Evolutionary conservation across 2,329 filamentous ascomycete species (phyloP), one percentile per base, ranked within the genome.

Genomic region (Aspergillus bombycis): DNA sequence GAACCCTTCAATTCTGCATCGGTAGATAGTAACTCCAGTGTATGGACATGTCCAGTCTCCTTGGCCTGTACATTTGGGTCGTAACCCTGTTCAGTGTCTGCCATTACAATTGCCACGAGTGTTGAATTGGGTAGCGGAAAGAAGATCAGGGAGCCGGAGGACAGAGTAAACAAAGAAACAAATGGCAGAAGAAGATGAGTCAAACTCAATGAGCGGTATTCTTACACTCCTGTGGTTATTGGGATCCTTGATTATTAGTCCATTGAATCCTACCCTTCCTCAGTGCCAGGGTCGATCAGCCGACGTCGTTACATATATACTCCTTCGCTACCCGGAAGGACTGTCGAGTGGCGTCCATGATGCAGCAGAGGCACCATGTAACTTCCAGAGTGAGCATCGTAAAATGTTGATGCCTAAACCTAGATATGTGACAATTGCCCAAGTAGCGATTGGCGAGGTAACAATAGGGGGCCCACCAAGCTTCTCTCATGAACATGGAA

Each of bases 381-480:
- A 10, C 14, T 38, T 28, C 2, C 34, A 30, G 30, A 62, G 10
- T 21, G 5, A 58, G 26, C 41, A 38, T 30, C n/a, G 23, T 41
- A 28, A 21, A 62, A 62, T 58, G 41, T 55, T 32, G 58, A 55
- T 55, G 58, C 58, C 58, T 60, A 45, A 21, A 36, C 23, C 23
- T 9, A 46, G 28, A 43, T 28, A 38, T 28, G 43, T 34, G 26
- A 32, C 26, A 58, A 52, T 58, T 57, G 32, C 30, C 43, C 54
- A 58, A 52, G 34, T n/a, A 52, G 34, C 21, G 38, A 28, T 52
- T 21, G 52, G 52, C 11, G 10, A 54, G 36, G 19, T 23, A n/a
- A 16, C n/a, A 32, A 53, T 43, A 34, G 60, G 30, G 46, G 32
- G 26, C 41, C 57, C 45, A 10, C 32, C 32, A n/a, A 16, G 32